Base-by-base conservation (phyloP, 805 yeast genomes). In the Candida nanaspora region DNA sequence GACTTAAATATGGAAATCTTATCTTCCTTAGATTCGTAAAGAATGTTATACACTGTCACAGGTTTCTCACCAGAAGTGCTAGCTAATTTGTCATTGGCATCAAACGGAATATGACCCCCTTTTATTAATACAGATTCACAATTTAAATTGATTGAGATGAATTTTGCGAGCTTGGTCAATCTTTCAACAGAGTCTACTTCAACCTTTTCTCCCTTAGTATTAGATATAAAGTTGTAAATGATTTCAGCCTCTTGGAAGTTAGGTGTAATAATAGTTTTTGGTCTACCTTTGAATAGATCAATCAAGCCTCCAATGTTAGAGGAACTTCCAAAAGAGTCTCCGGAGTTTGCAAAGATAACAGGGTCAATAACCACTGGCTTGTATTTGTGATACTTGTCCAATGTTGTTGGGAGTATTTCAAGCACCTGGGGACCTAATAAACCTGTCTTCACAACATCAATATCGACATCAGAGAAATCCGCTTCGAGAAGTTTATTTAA, bases 261-360 rank as follows among this genome's bases (percentile, higher is more conserved):
- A 8, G 96, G 96, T 1, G 96, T 86, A 29, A 86, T 60, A 34
- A 87, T 53, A 11, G 69, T 68, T 11, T 14, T 26, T 18, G 31
- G 25, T 19, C 23, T 26, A 14, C 11, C 19, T 31, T 31, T n/a
- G n/a, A 35, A 35, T 6, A 35, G 16, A 6, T 18, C 4, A 18
- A 35, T 31, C 33, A 3, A 85, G 77, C 30, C 63, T 48, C 59
- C 56, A 48, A 80, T 59, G 2, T 74, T 73, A 0, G 66, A 61
- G 26, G 66, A 65, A 18, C 70, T 71, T 33, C 77, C 70, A 33
- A 88, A 63, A 3, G 65, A 49, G 13, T 78, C 70, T 2, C 95
- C 96, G 2, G 86, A 76, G 0, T 95, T 84, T 6, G 93, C 78
- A 11, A 83, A 80, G 72, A 87, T 71, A 4, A 87, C 96, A 0